phyloP scores from a whole-genome alignment of 2,329 filamentous ascomycete species.

The Leptographium lundbergii region DNA sequence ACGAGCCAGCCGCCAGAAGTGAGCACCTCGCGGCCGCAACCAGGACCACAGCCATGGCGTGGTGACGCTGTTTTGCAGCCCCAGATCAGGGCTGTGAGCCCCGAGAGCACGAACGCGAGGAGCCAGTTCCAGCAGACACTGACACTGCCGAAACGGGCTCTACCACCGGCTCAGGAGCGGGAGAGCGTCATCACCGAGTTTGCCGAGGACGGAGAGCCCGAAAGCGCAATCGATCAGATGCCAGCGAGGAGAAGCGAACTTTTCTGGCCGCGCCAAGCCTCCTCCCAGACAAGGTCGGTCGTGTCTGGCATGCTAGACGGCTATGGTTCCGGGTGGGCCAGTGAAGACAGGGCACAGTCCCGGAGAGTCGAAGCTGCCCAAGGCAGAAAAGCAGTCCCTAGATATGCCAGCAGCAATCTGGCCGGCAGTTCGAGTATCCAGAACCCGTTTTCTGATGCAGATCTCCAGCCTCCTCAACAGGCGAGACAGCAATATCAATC shows the following conservation, averaged over 20 bases:
- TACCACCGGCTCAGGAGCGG: constrained; percentile 11
- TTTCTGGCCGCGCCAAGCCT: background rate
- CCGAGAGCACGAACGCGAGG: background rate
- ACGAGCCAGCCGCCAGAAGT: background rate
- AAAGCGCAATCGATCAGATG: constrained; percentile 3
- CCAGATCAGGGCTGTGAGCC: background rate
- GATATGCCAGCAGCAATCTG: background rate
- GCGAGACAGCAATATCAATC: background rate
- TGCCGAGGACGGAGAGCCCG: constrained; percentile 32
- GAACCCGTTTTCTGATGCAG: background rate
- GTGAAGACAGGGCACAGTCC: background rate
- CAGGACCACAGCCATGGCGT: background rate
- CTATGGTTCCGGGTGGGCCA: background rate
- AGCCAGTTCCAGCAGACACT: background rate
- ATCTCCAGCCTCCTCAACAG: background rate
- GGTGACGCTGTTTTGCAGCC: background rate
- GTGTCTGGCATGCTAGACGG: background rate
- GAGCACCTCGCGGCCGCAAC: background rate
- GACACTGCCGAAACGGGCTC: background rate
- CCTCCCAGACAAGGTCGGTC: background rate
- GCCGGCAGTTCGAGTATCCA: background rate
- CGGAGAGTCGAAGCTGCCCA: background rate
- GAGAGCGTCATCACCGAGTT: constrained; percentile 39
- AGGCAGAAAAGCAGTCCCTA: background rate
- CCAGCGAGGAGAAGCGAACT: background rate